Evolutionary conservation across 2,329 filamentous ascomycete species (phyloP), one percentile per base, ranked within the genome.

Genomic region (Venturia oleaginea): DNA sequence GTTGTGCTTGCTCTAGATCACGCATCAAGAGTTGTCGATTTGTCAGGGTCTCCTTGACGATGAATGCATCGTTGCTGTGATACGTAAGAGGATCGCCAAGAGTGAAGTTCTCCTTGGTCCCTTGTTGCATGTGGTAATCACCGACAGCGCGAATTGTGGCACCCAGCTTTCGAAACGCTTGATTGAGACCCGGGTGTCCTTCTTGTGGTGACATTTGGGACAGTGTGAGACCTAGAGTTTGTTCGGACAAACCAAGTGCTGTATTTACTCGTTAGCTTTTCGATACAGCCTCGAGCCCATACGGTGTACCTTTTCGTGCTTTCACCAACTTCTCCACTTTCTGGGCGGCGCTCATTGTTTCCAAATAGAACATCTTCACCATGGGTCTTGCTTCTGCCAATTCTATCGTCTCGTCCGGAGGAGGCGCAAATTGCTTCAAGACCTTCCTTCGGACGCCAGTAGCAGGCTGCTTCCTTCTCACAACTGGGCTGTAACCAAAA

Each of bases 31-130:
- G 96, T 77, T 99, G 94, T 15, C 94, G 90, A 78, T 99, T 99
- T 4, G 94, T 99, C 67, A 99, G 83, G 13, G 92, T 96, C 74
- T 99, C 94, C 76, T 99, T 99, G 69, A 97, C 94, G 70, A 97
- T 96, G 73, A 97, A 96, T 55, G 94, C 91, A 75, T 99, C 94
- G 65, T 91, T 88, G 55, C 92, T 96, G 77, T 97, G 92, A 73
- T 97, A 97, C 71, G 92, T 90, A 67, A 99, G 86, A 13, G 94
- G 91, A 70, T 99, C 94, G 57, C 91, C 92, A 61, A 99, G 83
- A 1, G 93, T 97, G 10, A 93, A 96, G 10, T 94, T 94, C 79
- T 99, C 93, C 19, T 92, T 92, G 2, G 94, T 99, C 48, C 92
- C 94, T 78, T 99, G 94, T 0, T 93, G 93, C 19, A 94, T 92